Conservation (phyloP, 1,139 yeast species). For the Debaryomyces nepalensis region DNA sequence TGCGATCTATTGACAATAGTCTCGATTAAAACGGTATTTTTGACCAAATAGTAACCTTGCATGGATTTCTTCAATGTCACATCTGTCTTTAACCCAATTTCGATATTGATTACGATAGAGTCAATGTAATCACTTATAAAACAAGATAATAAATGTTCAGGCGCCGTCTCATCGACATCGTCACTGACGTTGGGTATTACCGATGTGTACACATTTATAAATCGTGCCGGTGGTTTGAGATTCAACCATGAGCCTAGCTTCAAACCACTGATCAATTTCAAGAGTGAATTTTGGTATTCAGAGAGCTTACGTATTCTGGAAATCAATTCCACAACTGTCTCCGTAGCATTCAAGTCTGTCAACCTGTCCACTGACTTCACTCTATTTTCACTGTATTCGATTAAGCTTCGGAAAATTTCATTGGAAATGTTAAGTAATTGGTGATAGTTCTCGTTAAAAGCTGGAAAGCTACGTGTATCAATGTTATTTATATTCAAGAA, state of each 20-base stretch:
- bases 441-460: conserved; percentile 20
- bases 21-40: conserved; percentile 75
- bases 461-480: conserved; percentile 15
- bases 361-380: conserved; percentile 47
- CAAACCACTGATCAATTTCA: conserved; percentile 54
- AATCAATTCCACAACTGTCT: conserved; percentile 66
- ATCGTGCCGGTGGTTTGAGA: conserved; percentile 52
- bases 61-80: conserved; percentile 49
- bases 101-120: conserved; percentile 61
- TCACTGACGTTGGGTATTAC: conserved; percentile 41
- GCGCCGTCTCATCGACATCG: conserved; percentile 39
- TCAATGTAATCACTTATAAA: conserved; percentile 79
- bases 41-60: conserved; percentile 72
- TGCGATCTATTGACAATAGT: conserved; percentile 69
- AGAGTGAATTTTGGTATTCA: conserved; percentile 61
- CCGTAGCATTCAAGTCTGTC: conserved; percentile 69
- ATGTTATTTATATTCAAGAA: conserved; percentile 20
- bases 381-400: conserved; percentile 57
- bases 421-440: conserved; percentile 27
- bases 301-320: conserved; percentile 66
- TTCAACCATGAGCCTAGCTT: conserved; percentile 76
- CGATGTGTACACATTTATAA: conserved; percentile 55
- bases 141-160: conserved; percentile 59
- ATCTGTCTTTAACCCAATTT: conserved; percentile 56
- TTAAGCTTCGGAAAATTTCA: conserved; percentile 59